Evolutionary conservation across 2,329 filamentous ascomycete genomes (phyloP), one percentile per base, ranked within the genome.

Genomic region (Sporothrix pseudoabietina): DNA sequence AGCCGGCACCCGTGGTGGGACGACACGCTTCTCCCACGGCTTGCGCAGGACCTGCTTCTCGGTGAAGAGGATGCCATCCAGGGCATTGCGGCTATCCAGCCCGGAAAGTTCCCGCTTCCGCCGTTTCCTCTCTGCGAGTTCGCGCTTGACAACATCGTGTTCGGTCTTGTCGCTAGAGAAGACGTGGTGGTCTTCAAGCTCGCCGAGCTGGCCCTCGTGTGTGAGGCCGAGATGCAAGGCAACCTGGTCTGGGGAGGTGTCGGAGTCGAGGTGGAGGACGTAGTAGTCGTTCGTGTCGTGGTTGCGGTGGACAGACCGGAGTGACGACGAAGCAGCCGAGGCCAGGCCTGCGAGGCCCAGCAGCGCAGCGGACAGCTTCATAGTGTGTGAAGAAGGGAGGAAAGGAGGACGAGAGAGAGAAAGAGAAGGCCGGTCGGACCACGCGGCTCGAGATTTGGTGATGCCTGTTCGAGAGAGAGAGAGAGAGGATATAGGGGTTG

Each of bases 201-300:
- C 88, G 76, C 92, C 92, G 22, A 98, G 86, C 65, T 88, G 88
- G 52, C 95, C 95, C 78, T 98, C 92, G 81, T 97, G 91, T 61
- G 87, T 86, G 66, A 97, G 85, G 26, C 93, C 94, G 9, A 99
- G 84, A 30, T 89, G 86, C 63, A 85, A 83, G 39, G 94, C 94
- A 76, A 98, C 85, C 55, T 91, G 85, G 32, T 87, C 83, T 19
- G 94, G 94, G 16, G 89, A 86, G 7, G 88, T 85, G 52, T 87
- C 85, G 14, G 88, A 83, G 74, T 91, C 88, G 78, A 99, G 87
- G 77, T 98, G 92, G 65, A 99, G 86, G 76, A 97, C 94, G 81
- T 98, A 98, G 83, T 97, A 98, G 82, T 99, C 95, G 82, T 94
- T 89, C 54, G 88, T 86, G 69, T 92, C 88, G 85, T 97, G 93